These are phyloP conservation scores for Ophiocytium majus DNA, from an alignment of 352 stramenopile species.

Conservation along the genomic window DNA sequence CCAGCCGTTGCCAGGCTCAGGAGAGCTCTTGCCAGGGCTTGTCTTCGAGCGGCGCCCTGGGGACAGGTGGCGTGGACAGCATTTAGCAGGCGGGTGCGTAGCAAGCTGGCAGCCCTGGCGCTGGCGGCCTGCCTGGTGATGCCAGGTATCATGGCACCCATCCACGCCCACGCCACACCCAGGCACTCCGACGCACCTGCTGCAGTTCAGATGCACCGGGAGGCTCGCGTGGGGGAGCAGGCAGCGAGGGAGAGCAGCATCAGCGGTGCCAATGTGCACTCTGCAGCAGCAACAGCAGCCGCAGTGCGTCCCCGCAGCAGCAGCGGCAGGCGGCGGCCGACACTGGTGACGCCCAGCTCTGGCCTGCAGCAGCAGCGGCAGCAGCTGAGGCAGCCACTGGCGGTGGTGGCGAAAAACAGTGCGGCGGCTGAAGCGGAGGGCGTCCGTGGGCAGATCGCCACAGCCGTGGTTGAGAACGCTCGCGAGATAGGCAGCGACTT, in stretches of 20 bases:
- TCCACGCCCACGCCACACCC: neutral
- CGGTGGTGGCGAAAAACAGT: neutral
- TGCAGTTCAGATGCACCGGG: too few species aligned
- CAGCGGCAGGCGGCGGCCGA: too few species aligned
- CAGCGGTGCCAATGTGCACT: too few species aligned
- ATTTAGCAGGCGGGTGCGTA: neutral
- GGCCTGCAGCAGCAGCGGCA: constrained; percentile 3
- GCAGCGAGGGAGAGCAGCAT: too few species aligned
- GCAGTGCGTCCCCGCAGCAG: too few species aligned
- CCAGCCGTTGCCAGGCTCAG: too few species aligned
- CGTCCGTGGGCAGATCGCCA: constrained; percentile 24
- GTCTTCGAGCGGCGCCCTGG: neutral
- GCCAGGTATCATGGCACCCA: neutral
- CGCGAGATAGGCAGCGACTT: constrained; percentile 47
- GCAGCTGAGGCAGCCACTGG: neutral
- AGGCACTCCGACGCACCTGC: too few species aligned
- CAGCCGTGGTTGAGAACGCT: constrained; percentile 33
- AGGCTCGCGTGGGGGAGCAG: too few species aligned
- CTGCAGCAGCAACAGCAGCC: too few species aligned
- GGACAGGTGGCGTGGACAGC: neutral
- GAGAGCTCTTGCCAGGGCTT: too few species aligned
- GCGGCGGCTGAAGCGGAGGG: constrained; percentile 20
- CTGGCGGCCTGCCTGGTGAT: neutral
- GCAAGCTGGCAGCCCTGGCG: neutral
- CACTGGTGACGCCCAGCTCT: neutral